phyloP scores from a whole-genome alignment of 805 yeast species.

The Lipomyces starkeyi region DNA sequence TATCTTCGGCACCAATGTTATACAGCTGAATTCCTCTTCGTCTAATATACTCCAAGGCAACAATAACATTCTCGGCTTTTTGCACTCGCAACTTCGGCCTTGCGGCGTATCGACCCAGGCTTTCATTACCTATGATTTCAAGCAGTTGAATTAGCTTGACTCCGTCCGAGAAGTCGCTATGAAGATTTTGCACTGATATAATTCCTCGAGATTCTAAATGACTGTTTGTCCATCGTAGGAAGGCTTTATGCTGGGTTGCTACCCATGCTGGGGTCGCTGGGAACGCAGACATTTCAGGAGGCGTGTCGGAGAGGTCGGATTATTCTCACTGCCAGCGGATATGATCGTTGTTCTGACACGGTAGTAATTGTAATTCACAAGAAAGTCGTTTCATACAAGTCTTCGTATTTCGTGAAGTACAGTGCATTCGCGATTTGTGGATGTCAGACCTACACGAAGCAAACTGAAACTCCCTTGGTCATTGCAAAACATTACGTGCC shows the following conservation, averaged over 20 bases:
- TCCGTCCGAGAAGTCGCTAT: conserved; percentile 46
- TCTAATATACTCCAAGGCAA: conserved; percentile 48
- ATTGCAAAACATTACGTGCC: background rate
- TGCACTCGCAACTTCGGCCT: conserved; percentile 48
- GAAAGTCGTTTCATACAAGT: background rate
- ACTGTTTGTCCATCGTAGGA: conserved; percentile 50
- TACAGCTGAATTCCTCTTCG: conserved; percentile 47
- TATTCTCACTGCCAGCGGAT: background rate
- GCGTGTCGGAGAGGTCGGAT: background rate
- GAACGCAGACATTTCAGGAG: background rate
- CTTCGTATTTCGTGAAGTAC: background rate
- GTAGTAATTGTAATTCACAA: background rate
- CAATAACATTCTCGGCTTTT: conserved; percentile 48
- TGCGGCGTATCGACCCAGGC: conserved; percentile 45
- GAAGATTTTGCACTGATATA: conserved; percentile 41
- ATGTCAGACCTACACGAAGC: background rate
- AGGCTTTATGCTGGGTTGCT: conserved; percentile 50
- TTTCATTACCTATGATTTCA: conserved; percentile 48
- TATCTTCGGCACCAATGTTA: conserved; percentile 72
- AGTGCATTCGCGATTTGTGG: background rate
- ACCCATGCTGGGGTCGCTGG: conserved; percentile 48
- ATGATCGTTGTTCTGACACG: background rate
- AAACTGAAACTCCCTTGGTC: background rate
- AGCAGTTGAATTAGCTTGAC: conserved; percentile 48
- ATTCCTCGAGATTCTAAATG: conserved; percentile 43